A percentile compares a stretch with the other conserved stretches of the same genome.
phyloP scores from a whole-genome alignment of 208 protist genomes.

The Crithidia brevicula region DNA sequence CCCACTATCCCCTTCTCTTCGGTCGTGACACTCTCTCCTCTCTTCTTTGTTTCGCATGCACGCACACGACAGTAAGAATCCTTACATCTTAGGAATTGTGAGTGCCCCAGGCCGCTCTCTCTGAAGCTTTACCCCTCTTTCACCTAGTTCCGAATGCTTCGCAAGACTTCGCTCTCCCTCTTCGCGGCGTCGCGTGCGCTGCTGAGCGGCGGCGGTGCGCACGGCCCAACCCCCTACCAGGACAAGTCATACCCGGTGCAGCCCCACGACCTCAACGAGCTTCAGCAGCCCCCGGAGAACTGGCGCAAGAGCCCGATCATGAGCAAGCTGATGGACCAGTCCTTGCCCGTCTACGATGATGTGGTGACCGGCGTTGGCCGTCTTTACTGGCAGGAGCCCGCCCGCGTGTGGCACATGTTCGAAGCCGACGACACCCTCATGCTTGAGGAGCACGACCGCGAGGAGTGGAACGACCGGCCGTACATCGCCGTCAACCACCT shows the following conservation, averaged over 20 bases:
- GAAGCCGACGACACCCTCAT: conserved; percentile 90
- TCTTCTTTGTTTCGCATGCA: neutral
- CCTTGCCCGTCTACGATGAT: conserved; percentile 88
- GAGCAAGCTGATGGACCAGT: conserved; percentile 91
- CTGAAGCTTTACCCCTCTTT: neutral
- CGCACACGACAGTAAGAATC: neutral
- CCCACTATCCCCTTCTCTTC: neutral
- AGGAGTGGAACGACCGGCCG: conserved; percentile 91
- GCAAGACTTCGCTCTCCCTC: conserved; percentile 68
- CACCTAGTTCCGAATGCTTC: conserved; percentile 57
- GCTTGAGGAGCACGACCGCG: conserved; percentile 91
- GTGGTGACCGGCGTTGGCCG: conserved; percentile 79
- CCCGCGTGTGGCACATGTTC: conserved; percentile 85
- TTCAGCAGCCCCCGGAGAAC: conserved; percentile 76
- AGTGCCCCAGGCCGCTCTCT: conserved; percentile 25
- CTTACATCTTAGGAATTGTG: conserved; percentile 13
- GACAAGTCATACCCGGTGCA: conserved; percentile 87
- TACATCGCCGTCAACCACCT: conserved; percentile 91
- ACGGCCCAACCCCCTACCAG: conserved; percentile 80
- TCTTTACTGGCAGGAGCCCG: conserved; percentile 90
- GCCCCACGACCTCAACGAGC: conserved; percentile 80
- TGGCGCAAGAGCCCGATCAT: conserved; percentile 89
- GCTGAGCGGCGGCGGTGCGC: conserved; percentile 55
- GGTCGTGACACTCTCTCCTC: neutral
- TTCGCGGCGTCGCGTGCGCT: conserved; percentile 69